Evolutionary conservation across 2,329 filamentous ascomycete species (phyloP), one percentile per base, ranked within the genome.

Genomic region (Sporothrix euskadiensis): DNA sequence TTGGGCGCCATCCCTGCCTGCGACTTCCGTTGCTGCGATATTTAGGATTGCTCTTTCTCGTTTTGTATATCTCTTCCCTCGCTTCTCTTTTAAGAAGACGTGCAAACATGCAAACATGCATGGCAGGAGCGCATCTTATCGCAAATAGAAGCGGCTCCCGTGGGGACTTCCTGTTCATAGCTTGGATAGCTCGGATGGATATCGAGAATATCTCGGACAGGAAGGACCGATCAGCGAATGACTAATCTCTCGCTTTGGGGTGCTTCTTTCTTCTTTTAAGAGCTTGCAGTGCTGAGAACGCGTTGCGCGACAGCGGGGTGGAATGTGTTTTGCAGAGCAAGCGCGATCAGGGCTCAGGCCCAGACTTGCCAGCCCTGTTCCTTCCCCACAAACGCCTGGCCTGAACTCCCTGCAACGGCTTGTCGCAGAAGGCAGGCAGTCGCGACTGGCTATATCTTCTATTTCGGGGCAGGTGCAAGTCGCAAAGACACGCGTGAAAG

Each of bases 21-120:
- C 59, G 39, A 61, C 72, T 73, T 71, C 68, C 57, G 72, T 70
- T 73, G 32, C 72, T 70, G 71, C 65, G 71, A 69, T 39, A 32
- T 10, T 32, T 9, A 19, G 16, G 54, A 22, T 41, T 47, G 69
- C 12, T 30, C 52, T n/a, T 71, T 16, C 52, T 71, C 19, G 10
- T 41, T 56, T 56, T 41, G 47, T 8, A 54, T 22, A 22, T 8
- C 7, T 39, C 16, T 26, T 30, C 35, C 4, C 35, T 35, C 35
- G 4, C 35, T 35, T 35, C 35, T 35, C 35, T 35, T 7, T 16
- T 14, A 6, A 2, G 2, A 65, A 47, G 10, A 47, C 35, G 32
- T 44, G 44, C 12, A 16, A 22, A 47, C 35, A 16, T 44, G 44
- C 12, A 16, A 49, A 49, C 44, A 14, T 65, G 19, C 59, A 44